A percentile compares a stretch with the other conserved stretches of the same genome.
These are phyloP conservation scores for Sporothrix schenckii DNA, from an alignment of 2,329 filamentous ascomycete species.

Conservation along the genomic window DNA sequence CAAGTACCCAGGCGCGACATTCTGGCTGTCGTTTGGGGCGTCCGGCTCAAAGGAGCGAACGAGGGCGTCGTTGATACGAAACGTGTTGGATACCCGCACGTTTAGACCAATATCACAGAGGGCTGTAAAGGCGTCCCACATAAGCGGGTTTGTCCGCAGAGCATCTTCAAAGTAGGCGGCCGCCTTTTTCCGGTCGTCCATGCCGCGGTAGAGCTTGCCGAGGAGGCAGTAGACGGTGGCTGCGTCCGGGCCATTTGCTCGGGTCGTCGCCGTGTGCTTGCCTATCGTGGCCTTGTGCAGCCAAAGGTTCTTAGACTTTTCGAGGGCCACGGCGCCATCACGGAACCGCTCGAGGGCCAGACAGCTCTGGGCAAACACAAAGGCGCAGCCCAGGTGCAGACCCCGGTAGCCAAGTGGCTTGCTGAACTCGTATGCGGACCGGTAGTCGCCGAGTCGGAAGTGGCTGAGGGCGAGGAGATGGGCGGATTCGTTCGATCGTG, in stretches of 20 bases:
- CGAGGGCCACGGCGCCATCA: constrained; percentile 80
- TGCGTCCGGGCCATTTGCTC: constrained; percentile 78
- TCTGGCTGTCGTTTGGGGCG: constrained; percentile 39
- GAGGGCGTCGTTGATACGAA: constrained; percentile 67
- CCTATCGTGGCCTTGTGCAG: constrained; percentile 74
- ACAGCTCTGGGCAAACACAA: constrained; percentile 89
- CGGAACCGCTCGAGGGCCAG: constrained; percentile 75
- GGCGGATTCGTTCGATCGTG: constrained; percentile 74
- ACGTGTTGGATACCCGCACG: constrained; percentile 82
- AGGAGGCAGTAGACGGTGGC: constrained; percentile 81
- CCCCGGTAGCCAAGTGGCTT: constrained; percentile 71
- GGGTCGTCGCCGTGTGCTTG: constrained; percentile 75
- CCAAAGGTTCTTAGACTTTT: constrained; percentile 80
- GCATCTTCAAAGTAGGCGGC: constrained; percentile 85
- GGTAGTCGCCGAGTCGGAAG: constrained; percentile 77
- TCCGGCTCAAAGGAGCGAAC: constrained; percentile 53
- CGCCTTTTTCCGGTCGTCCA: constrained; percentile 81
- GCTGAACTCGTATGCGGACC: constrained; percentile 82
- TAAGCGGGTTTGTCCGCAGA: constrained; percentile 87
- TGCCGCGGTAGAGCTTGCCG: constrained; percentile 82
- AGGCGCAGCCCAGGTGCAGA: constrained; percentile 81
- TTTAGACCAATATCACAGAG: constrained; percentile 86
- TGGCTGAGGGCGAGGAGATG: constrained; percentile 86
- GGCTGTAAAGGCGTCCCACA: constrained; percentile 94
- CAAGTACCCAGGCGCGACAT: constrained; percentile 40